Evolutionary conservation across 495 filamentous ascomycete species (phyloP), one percentile per base, ranked within the genome.

Genomic region (Lasiosphaeria ovina): DNA sequence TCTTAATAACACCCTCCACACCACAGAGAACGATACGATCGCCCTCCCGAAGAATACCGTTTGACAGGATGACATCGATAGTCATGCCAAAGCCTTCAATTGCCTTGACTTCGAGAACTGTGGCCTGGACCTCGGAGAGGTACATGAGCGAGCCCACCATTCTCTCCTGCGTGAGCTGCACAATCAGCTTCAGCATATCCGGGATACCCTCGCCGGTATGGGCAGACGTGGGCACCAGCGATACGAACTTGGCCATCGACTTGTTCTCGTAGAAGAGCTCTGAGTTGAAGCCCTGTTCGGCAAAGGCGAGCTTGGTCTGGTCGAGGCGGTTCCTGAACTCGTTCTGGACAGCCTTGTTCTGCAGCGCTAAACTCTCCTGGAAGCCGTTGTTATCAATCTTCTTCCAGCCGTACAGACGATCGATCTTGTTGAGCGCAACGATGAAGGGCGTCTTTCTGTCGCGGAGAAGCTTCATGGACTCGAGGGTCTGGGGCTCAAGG

Each of bases 131-230:
- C 76, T 97, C 93, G 10, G 92, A 94, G 49, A 98, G 82, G 74
- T 98, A 99, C 95, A 99, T 99, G 63, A 99, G 83, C 53, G 90
- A 88, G 70, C 88, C 93, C 56, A 93, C 96, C 95, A 99, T 98
- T 59, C 95, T 87, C 79, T 99, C 93, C 76, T 99, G 95, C 2
- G 91, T 95, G 54, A 99, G 78, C 59, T 87, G 85, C 33, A 96
- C 80, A 69, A 99, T 87, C 51, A 99, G 85, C 83, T 97, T 98
- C 63, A 99, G 77, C 93, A 99, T 96, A 74, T 99, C 95, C 33
- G 95, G 95, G 66, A 99, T 93, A 83, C 95, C 95, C 78, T 99
- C 95, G 62, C 95, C 95, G 10, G 94, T 98, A 78, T 96, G 91
- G 10, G 95, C 95, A 12, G 93, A 97, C 7, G 95, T 99, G 11